These are phyloP conservation scores for Zelonia costaricensis DNA, from an alignment of 208 protist genomes.

Conservation along the genomic window DNA sequence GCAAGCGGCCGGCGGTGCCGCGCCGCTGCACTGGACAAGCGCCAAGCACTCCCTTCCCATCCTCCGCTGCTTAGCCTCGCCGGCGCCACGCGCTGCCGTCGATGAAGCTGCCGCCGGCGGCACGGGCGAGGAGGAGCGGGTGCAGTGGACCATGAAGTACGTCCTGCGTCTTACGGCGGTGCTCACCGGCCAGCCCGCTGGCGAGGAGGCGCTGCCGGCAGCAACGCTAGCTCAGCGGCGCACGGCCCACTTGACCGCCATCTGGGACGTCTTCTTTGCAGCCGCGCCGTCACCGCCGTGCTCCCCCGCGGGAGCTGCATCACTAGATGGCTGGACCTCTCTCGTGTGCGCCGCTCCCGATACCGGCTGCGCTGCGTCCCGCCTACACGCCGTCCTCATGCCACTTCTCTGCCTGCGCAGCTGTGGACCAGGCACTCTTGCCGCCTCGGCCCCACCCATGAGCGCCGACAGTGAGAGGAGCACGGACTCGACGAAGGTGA, in stretches of 20 bases:
- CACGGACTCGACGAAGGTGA: not conserved
- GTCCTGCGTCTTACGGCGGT: constrained; percentile 8
- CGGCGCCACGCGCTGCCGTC: too few species aligned
- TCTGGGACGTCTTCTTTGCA: constrained; percentile 26
- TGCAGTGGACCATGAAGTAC: constrained; percentile 28
- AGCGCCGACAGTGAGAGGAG: too few species aligned
- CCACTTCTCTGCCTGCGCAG: constrained; percentile 64
- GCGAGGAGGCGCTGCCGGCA: not conserved
- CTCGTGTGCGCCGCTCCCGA: not conserved
- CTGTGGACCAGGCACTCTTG: constrained; percentile 23
- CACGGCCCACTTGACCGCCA: constrained; percentile 13
- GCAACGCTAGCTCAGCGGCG: not conserved
- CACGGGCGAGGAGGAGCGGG: not conserved
- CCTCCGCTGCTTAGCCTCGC: constrained; percentile 6
- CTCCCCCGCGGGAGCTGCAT: not conserved
- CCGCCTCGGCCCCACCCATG: not conserved
- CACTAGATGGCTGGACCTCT: not conserved
- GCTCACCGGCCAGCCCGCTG: not conserved
- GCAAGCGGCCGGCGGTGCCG: constrained; percentile 2
- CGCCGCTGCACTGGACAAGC: constrained; percentile 12
- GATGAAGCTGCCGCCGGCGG: too few species aligned
- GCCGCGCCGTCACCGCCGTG: not conserved
- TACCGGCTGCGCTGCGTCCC: not conserved
- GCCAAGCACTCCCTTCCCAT: constrained; percentile 14
- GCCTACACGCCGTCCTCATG: constrained; percentile 36